Evolutionary conservation across 768 basidiomycete species (phyloP).

Genomic region (Lactarius akahatsu): DNA sequence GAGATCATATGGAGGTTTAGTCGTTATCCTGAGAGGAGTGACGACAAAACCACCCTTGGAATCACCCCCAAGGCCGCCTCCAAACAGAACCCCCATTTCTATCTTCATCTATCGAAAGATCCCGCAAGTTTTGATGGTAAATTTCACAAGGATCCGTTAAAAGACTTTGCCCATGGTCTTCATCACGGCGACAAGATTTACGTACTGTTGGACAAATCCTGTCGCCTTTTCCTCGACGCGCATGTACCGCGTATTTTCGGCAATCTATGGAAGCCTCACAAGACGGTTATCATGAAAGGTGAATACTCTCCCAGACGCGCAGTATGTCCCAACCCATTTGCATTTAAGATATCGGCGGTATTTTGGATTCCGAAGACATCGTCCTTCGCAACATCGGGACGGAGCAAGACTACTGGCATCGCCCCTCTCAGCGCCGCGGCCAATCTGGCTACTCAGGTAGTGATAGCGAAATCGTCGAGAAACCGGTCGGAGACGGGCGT

Average conservation of each 20-base stretch:
- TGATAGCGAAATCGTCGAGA: neutral
- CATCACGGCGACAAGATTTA: neutral
- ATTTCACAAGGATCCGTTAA: neutral
- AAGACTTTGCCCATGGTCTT: neutral
- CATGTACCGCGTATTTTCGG: slow-evolving; percentile 3
- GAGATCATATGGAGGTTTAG: slow-evolving; percentile 4
- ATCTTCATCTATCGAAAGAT: neutral
- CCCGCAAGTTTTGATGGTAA: neutral
- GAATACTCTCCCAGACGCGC: neutral
- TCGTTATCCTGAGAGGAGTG: neutral
- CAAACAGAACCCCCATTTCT: slow-evolving; percentile 8
- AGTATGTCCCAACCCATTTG: neutral
- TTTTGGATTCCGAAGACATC: neutral
- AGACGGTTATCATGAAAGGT: slow-evolving; percentile 18
- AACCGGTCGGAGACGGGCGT: neutral
- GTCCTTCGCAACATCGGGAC: neutral
- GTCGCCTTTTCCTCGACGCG: neutral
- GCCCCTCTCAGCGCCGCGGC: neutral
- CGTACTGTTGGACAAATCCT: slow-evolving; percentile 1
- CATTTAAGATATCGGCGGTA: neutral
- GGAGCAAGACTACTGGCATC: neutral
- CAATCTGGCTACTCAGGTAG: neutral
- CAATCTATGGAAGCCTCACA: slow-evolving; percentile 11
- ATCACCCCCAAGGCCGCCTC: neutral
- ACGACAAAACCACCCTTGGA: no score